Evolutionary conservation across 2,329 filamentous ascomycete species (phyloP).

Genomic region (Pyrenochaeta sp.): DNA sequence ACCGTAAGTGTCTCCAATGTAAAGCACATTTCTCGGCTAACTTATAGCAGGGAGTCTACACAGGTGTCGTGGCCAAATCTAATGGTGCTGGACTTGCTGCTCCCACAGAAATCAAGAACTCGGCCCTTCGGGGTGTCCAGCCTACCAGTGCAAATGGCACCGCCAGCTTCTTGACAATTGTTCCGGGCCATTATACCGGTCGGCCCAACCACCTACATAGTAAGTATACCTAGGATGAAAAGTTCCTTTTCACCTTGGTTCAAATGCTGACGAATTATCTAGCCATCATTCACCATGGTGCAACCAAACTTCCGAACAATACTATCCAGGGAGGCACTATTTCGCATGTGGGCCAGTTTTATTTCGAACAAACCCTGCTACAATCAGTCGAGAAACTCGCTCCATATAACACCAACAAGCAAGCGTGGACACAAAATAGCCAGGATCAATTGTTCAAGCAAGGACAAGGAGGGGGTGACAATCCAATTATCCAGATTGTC

Average conservation of each 20-base stretch:
- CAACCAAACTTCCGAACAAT: constrained; percentile 50
- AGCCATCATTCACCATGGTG: too few species aligned
- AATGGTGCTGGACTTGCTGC: background rate
- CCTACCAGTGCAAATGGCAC: constrained; percentile 54
- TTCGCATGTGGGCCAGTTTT: constrained; percentile 68
- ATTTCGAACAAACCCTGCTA: constrained; percentile 66
- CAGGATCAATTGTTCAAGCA: too few species aligned
- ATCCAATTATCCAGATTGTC: too few species aligned
- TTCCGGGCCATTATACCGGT: constrained; percentile 46
- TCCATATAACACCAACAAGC: constrained; percentile 50
- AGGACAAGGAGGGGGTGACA: too few species aligned
- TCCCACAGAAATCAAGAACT: background rate
- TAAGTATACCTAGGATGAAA: too few species aligned
- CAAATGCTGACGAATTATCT: too few species aligned
- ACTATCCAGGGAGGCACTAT: constrained; percentile 57
- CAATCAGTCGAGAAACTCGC: constrained; percentile 53
- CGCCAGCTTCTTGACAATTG: constrained; percentile 53
- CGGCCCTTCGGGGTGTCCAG: constrained; percentile 35
- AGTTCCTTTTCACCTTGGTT: too few species aligned
- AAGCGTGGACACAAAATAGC: background rate
- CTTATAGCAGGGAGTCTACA: constrained; percentile 5
- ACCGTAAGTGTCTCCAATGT: too few species aligned
- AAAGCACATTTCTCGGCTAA: too few species aligned
- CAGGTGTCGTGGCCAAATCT: background rate
- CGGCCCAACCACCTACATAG: constrained; percentile 13